phyloP scores from a whole-genome alignment of 2,329 filamentous ascomycete species.

The Samsoniella hepiali region DNA sequence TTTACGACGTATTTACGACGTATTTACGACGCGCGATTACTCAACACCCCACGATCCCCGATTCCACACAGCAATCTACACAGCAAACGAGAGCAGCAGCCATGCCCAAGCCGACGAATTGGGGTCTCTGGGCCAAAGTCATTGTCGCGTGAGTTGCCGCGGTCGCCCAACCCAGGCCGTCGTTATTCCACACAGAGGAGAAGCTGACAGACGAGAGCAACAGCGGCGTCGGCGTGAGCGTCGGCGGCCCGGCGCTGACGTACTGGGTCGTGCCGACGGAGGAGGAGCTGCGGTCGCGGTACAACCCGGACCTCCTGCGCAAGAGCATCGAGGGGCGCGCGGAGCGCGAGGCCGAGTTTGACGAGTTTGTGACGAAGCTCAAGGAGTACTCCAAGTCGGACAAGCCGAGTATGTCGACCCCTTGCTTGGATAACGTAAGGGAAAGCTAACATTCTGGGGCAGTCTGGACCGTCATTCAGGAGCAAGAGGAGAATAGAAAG shows the following conservation, averaged over 20 bases:
- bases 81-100: constrained; percentile 34
- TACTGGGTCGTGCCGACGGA: constrained; percentile 79
- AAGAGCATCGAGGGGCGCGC: constrained; percentile 76
- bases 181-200: neutral
- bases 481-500: constrained; percentile 43
- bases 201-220: constrained; percentile 17
- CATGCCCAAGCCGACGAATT: constrained; percentile 45
- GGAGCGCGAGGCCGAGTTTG: constrained; percentile 78
- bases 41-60: neutral
- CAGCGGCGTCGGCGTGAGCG: constrained; percentile 67
- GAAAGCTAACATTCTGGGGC: constrained; percentile 13
- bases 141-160: constrained; percentile 56
- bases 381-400: constrained; percentile 90
- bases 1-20: neutral
- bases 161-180: no score
- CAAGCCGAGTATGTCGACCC: constrained; percentile 80
- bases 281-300: constrained; percentile 86
- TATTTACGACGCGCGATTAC: neutral
- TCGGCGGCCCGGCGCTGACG: constrained; percentile 84
- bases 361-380: constrained; percentile 77
- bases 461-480: constrained; percentile 53
- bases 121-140: constrained; percentile 67
- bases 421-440: no score
- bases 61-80: neutral
- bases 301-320: constrained; percentile 93